These are phyloP conservation scores for Pythium inflatum DNA, from an alignment of 352 stramenopile genomes.

Conservation along the genomic window DNA sequence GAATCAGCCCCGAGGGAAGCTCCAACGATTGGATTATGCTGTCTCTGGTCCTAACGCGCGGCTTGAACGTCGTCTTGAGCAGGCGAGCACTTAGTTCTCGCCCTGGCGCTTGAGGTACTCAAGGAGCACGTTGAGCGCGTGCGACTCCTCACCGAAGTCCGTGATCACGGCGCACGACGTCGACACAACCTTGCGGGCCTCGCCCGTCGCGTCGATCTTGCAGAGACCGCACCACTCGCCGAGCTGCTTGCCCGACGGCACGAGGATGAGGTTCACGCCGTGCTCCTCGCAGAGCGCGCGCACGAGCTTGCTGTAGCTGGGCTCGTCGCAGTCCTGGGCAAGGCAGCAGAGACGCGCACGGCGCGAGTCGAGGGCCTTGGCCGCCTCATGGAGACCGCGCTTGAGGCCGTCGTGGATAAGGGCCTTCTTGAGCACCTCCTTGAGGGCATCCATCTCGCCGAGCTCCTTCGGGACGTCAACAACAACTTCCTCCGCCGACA, in stretches of 20 bases:
- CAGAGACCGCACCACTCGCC: slow-evolving; percentile 99
- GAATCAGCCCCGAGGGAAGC: slow-evolving; percentile 2
- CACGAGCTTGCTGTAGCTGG: slow-evolving; percentile 99
- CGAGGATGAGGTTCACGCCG: slow-evolving; percentile 94
- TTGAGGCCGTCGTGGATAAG: slow-evolving; percentile 99
- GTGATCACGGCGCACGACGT: slow-evolving; percentile 99
- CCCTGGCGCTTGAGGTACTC: slow-evolving; percentile 98
- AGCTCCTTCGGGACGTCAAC: slow-evolving; percentile 93
- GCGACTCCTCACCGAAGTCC: slow-evolving; percentile 99
- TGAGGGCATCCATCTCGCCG: slow-evolving; percentile 96
- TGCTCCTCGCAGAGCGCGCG: slow-evolving; percentile 94
- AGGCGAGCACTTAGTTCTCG: slow-evolving; percentile 71
- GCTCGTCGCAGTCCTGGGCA: slow-evolving; percentile 99
- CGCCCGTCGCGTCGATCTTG: slow-evolving; percentile 98
- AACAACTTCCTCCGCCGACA: slow-evolving; percentile 94
- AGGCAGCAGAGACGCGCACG: slow-evolving; percentile 98
- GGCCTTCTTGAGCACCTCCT: slow-evolving; percentile 99
- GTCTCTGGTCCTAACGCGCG: not conserved
- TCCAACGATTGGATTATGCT: slow-evolving; percentile 23
- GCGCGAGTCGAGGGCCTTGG: slow-evolving; percentile 98
- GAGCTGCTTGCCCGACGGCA: slow-evolving; percentile 96
- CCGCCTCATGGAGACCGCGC: slow-evolving; percentile 98
- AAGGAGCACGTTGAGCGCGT: slow-evolving; percentile 97
- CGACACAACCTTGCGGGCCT: slow-evolving; percentile 98
- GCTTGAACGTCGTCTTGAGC: not conserved